These are phyloP conservation scores for Cryptomeria japonica DNA, from an alignment of 75 land plant genomes.

Conservation along the genomic window DNA sequence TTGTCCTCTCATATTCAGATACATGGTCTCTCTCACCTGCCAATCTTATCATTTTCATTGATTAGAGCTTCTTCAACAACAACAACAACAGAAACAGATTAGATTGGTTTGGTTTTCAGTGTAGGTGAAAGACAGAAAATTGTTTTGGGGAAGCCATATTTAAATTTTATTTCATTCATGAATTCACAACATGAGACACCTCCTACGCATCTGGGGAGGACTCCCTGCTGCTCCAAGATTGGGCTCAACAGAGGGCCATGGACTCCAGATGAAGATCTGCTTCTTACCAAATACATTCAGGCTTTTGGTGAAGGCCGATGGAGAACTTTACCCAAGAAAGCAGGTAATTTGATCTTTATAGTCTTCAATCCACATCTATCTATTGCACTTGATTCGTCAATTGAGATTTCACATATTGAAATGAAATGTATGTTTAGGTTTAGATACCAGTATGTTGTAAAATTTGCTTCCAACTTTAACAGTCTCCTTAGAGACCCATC, in stretches of 20 bases:
- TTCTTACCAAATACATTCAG: conserved; percentile 19
- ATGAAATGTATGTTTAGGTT: background rate
- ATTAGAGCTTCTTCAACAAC: background rate
- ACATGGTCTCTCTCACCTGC: background rate
- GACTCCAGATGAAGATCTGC: conserved; percentile 27
- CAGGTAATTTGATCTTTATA: conserved; percentile 5
- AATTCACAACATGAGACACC: background rate
- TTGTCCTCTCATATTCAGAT: background rate
- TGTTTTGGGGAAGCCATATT: background rate
- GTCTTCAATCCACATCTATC: no score
- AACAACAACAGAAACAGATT: background rate
- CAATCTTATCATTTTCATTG: background rate
- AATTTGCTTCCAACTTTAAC: no score
- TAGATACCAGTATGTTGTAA: background rate
- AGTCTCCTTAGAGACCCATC: no score
- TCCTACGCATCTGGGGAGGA: background rate
- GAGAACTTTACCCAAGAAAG: conserved; percentile 26
- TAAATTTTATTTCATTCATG: background rate
- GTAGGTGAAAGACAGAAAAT: background rate
- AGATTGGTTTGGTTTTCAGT: background rate
- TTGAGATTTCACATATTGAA: background rate
- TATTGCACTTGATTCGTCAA: background rate
- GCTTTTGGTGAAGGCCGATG: conserved; percentile 29
- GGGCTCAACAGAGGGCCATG: conserved; percentile 26
- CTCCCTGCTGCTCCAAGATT: conserved; percentile 18